phyloP scores from a whole-genome alignment of 2,329 filamentous ascomycete genomes.

The Penicillium fuscoglaucum region DNA sequence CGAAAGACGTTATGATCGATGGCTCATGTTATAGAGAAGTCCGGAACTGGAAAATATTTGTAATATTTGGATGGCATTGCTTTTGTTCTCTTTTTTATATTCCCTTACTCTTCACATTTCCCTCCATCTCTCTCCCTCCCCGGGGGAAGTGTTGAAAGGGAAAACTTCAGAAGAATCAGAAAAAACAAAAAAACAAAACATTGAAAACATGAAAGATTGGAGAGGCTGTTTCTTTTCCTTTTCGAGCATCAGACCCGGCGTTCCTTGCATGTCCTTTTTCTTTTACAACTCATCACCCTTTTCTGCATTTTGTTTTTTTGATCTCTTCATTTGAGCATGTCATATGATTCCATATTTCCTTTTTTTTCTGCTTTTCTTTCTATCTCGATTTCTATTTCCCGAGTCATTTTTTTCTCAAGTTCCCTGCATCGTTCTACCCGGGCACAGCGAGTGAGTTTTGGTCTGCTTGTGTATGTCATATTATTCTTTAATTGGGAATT shows the following conservation, averaged over 20 bases:
- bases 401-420: neutral
- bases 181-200: conserved; percentile 3
- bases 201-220: conserved; percentile 20
- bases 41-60: conserved; percentile 28
- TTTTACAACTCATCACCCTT: neutral
- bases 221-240: conserved; percentile 16
- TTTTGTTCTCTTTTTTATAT: conserved; percentile 17
- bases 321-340: conserved; percentile 13
- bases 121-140: conserved; percentile 10
- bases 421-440: conserved; percentile 22
- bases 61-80: conserved; percentile 28
- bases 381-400: neutral
- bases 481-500: conserved; percentile 17
- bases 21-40: conserved; percentile 45
- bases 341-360: conserved; percentile 4
- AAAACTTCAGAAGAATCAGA: conserved; percentile 6
- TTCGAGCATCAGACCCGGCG: conserved; percentile 27
- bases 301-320: conserved; percentile 13
- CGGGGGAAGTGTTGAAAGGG: neutral
- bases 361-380: neutral
- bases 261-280: conserved; percentile 20
- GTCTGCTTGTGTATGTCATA: conserved; percentile 26
- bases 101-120: conserved; percentile 5
- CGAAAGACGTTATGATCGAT: conserved; percentile 45
- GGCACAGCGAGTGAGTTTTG: conserved; percentile 33